Evolutionary conservation across 176 grass and related monocot species (phyloP).

Genomic region (Themeda triandra): DNA sequence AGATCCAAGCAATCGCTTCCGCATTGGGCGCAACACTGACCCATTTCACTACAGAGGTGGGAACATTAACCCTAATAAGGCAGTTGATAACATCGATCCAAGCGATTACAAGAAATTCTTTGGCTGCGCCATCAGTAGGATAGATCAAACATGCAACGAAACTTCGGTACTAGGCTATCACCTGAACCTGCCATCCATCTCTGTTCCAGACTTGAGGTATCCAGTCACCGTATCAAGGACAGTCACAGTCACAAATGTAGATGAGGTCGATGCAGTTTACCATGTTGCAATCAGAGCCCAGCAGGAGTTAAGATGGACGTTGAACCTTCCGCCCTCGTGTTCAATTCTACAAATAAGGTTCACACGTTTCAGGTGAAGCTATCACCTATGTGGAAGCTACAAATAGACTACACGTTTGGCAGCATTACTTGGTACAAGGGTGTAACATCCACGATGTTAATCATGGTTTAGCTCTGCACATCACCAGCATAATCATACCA

Average conservation of each 20-base stretch:
- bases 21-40: no score
- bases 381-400: conserved; percentile 11
- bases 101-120: conserved; percentile 7
- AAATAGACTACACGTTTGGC: background rate
- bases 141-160: background rate
- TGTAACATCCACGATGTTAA: no score
- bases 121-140: background rate
- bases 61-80: conserved; percentile 3
- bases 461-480: no score
- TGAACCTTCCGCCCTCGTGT: background rate
- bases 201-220: conserved; percentile 1
- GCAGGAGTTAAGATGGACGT: conserved; percentile 1
- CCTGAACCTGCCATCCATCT: conserved; percentile 26
- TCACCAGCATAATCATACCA: no score
- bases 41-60: conserved; percentile 36
- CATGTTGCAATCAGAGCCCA: background rate
- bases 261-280: conserved; percentile 16
- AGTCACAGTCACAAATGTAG: conserved; percentile 22
- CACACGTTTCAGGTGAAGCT: no score
- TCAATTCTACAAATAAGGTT: no score
- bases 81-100: conserved; percentile 2
- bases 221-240: background rate
- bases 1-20: no score
- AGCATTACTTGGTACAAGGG: conserved; percentile 28
- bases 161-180: background rate